Conservation (phyloP, 768 basidiomycete genomes). For the Russula foetens region DNA sequence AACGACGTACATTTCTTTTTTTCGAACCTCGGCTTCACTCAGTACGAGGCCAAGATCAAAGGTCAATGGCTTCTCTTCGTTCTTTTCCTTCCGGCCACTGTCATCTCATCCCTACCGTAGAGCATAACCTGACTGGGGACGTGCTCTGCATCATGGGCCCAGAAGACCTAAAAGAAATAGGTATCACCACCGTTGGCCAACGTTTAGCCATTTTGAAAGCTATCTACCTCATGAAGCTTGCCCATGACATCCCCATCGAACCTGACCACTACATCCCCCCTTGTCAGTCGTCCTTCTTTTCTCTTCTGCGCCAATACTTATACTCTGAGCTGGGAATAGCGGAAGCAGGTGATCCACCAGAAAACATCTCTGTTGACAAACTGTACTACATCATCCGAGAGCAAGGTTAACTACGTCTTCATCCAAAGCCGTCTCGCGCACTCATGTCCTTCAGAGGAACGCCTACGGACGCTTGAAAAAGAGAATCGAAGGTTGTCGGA, state of each 20-base stretch:
- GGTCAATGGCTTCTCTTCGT: constrained; percentile 38
- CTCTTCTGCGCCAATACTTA: background rate
- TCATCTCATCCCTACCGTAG: constrained; percentile 33
- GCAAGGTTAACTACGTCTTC: constrained; percentile 45
- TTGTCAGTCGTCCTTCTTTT: constrained; percentile 43
- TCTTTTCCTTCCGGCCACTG: constrained; percentile 11
- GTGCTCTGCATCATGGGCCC: constrained; percentile 76
- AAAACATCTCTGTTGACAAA: constrained; percentile 53
- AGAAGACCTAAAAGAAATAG: constrained; percentile 80
- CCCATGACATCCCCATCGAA: constrained; percentile 75
- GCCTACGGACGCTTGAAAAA: constrained; percentile 62
- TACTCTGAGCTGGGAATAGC: constrained; percentile 31
- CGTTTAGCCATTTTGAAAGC: constrained; percentile 86
- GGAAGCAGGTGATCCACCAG: constrained; percentile 47
- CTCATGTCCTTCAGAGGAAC: constrained; percentile 42
- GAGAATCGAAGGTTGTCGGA: constrained; percentile 67
- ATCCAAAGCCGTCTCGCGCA: background rate
- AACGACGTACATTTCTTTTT: constrained; percentile 76
- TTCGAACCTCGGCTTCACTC: constrained; percentile 66
- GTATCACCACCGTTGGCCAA: constrained; percentile 87
- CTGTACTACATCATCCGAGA: constrained; percentile 60
- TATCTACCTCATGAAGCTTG: constrained; percentile 83
- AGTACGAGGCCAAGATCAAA: constrained; percentile 77
- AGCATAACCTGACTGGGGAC: constrained; percentile 90
- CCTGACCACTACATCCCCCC: constrained; percentile 83